Conservation (phyloP, 108 stramenopile genomes). For the Chaetoceros tenuissimus region DNA sequence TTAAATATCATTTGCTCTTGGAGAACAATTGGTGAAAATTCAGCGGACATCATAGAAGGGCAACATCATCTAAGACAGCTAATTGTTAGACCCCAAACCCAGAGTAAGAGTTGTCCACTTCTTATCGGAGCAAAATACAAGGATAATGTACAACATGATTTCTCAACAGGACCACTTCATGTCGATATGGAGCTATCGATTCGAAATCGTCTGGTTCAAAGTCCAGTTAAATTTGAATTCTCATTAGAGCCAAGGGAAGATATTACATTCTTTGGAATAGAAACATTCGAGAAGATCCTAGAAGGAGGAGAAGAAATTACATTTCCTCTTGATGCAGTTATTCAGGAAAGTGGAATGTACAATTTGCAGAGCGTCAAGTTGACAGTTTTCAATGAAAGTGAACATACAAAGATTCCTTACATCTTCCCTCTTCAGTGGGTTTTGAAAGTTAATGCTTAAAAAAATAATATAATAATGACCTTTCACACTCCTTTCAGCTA, state of each 20-base stretch:
- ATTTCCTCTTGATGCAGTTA: conserved; percentile 49
- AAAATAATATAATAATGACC: no score
- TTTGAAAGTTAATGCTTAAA: conserved; percentile 1
- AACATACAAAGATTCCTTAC: not conserved
- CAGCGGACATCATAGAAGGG: not conserved
- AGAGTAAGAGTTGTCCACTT: conserved; percentile 52
- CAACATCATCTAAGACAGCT: conserved; percentile 1
- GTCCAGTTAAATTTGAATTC: conserved; percentile 50
- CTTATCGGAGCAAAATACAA: conserved; percentile 45
- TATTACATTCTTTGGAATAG: conserved; percentile 54
- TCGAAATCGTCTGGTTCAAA: conserved; percentile 46
- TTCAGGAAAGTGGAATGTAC: conserved; percentile 49
- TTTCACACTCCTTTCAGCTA: no score
- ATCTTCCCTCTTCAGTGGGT: not conserved
- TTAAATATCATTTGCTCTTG: conserved; percentile 66
- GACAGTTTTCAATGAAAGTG: conserved; percentile 14
- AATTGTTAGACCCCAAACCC: conserved; percentile 28
- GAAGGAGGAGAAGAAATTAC: conserved; percentile 41
- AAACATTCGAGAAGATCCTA: conserved; percentile 27
- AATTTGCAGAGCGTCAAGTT: conserved; percentile 53
- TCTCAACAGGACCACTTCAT: conserved; percentile 40
- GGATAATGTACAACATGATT: conserved; percentile 40
- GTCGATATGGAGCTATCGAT: conserved; percentile 45
- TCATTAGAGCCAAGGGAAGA: conserved; percentile 25
- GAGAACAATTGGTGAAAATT: conserved; percentile 16